Percentiles rank a stretch among this genome's conserved stretches.
These are phyloP conservation scores for Geosiphon pyriformis DNA, from an alignment of 192 early-diverging fungal genomes.

Conservation along the genomic window DNA sequence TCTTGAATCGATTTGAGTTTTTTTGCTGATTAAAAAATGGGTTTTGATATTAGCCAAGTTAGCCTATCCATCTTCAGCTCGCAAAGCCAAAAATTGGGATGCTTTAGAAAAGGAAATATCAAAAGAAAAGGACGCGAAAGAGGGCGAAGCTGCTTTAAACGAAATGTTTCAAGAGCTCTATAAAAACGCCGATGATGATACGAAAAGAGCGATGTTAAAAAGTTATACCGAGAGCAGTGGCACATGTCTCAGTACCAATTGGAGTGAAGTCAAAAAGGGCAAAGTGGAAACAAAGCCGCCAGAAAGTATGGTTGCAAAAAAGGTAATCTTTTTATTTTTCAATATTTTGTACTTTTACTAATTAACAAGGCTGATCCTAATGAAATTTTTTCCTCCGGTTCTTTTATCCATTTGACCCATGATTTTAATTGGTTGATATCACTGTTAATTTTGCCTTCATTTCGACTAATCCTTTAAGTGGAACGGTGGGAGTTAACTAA, in stretches of 20 bases:
- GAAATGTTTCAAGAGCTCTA: slow-evolving; percentile 91
- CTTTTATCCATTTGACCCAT: too few species aligned
- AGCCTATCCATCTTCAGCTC: slow-evolving; percentile 45
- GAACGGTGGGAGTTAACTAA: too few species aligned
- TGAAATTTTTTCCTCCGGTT: too few species aligned
- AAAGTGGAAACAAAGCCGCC: slow-evolving; percentile 86
- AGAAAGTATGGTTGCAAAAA: slow-evolving; percentile 86
- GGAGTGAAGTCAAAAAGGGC: slow-evolving; percentile 83
- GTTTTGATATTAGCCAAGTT: slow-evolving; percentile 19
- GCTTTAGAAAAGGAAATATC: slow-evolving; percentile 66
- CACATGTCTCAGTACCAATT: slow-evolving; percentile 92
- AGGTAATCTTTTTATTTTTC: slow-evolving; percentile 28
- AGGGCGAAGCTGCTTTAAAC: slow-evolving; percentile 88
- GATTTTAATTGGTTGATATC: too few species aligned
- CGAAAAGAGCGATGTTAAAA: slow-evolving; percentile 94
- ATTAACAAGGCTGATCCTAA: too few species aligned
- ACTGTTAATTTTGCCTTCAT: too few species aligned
- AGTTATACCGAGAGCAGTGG: slow-evolving; percentile 94
- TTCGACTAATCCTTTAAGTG: too few species aligned
- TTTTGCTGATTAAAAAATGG: not conserved
- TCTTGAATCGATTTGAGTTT: not conserved
- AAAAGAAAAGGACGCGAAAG: slow-evolving; percentile 76
- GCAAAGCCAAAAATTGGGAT: slow-evolving; percentile 78
- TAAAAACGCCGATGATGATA: slow-evolving; percentile 82
- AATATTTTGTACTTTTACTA: not conserved